Evolutionary conservation across 202 grass and related monocot species (phyloP).

Genomic region (Tripidium arundinaceum): DNA sequence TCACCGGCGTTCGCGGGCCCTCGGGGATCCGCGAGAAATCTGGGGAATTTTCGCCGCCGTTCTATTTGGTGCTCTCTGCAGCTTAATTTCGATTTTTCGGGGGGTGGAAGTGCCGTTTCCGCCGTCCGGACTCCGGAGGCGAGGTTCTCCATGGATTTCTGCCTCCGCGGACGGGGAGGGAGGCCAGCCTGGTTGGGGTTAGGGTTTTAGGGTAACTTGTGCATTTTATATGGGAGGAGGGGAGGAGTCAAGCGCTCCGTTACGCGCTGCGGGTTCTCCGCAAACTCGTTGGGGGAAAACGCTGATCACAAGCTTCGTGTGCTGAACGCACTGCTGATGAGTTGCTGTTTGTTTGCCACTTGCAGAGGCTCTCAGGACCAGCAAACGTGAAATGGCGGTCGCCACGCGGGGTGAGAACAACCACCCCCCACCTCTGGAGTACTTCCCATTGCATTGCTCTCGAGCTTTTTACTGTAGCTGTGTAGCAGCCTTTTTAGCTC

Average conservation of each 20-base stretch:
- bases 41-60: not conserved
- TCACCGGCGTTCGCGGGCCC: too few relatives aligned
- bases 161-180: not conserved
- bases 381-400: constrained; percentile 90
- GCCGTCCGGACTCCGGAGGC: not conserved
- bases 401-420: constrained; percentile 87
- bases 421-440: too few relatives aligned
- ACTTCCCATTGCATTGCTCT: too few relatives aligned
- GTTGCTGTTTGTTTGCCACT: constrained; percentile 12
- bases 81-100: not conserved
- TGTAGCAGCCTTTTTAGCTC: not conserved
- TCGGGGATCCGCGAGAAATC: not conserved
- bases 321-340: not conserved
- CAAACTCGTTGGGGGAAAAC: not conserved
- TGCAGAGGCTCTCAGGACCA: constrained; percentile 92
- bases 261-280: not conserved
- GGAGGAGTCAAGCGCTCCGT: not conserved
- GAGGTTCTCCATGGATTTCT: constrained; percentile 17
- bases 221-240: not conserved
- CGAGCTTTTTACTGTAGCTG: too few relatives aligned
- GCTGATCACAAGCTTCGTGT: not conserved
- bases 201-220: constrained; percentile 22
- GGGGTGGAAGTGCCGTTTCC: not conserved
- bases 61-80: not conserved
- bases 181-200: not conserved